Evolutionary conservation across 352 stramenopile species (phyloP).

Genomic region (Phytophthora pistaciae): DNA sequence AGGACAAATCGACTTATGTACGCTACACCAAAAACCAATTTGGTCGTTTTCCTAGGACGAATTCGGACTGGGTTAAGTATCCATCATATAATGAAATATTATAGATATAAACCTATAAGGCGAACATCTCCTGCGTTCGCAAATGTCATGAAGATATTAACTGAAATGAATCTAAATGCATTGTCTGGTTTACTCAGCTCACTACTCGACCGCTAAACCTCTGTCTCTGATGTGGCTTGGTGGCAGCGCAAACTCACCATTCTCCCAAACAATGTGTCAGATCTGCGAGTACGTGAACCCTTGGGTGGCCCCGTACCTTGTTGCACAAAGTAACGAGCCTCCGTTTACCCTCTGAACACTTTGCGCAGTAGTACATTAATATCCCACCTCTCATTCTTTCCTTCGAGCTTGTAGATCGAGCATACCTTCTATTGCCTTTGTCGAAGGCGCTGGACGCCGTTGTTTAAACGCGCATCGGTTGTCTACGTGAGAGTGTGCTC

Average conservation of each 20-base stretch:
- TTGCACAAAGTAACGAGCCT: constrained; percentile 12
- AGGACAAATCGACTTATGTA: too few species aligned
- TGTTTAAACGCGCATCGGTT: neutral
- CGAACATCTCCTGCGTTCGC: too few species aligned
- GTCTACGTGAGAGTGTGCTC: constrained; percentile 4
- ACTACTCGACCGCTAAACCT: constrained; percentile 2
- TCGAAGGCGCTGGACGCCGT: neutral
- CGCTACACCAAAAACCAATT: neutral
- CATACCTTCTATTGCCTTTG: constrained; percentile 20
- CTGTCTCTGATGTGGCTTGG: constrained; percentile 7
- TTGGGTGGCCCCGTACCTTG: constrained; percentile 14
- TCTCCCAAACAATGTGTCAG: constrained; percentile 30
- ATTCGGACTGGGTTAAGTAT: too few species aligned
- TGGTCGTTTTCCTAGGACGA: neutral
- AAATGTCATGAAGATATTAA: neutral
- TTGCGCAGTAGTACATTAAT: constrained; percentile 16
- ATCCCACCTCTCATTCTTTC: constrained; percentile 8
- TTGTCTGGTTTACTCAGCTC: neutral
- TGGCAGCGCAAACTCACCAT: constrained; percentile 16
- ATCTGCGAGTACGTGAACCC: constrained; percentile 24
- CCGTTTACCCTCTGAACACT: constrained; percentile 11
- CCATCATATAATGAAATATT: too few species aligned
- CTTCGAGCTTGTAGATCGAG: constrained; percentile 18
- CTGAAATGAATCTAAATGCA: neutral
- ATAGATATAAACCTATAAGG: too few species aligned